These are phyloP conservation scores for Penicillium argentinense DNA, from an alignment of 495 filamentous ascomycete genomes.

Conservation along the genomic window DNA sequence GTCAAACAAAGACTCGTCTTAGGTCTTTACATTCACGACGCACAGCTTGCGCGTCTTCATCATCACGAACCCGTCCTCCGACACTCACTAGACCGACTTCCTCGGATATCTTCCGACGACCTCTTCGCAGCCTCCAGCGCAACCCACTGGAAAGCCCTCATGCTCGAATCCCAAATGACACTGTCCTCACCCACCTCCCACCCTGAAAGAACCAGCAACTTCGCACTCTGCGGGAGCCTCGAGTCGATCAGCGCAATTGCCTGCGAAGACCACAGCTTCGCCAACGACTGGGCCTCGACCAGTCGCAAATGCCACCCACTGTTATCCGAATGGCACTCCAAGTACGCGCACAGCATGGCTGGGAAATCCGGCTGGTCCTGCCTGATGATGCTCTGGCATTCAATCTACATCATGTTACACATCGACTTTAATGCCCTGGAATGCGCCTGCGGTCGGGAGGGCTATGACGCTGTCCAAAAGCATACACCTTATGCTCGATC, in stretches of 20 bases:
- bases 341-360: conserved; percentile 2
- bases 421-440: conserved; percentile 29
- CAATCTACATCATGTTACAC: conserved; percentile 26
- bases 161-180: conserved; percentile 3
- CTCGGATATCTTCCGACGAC: conserved; percentile 19
- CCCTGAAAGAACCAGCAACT: not conserved
- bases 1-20: conserved; percentile 20
- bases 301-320: conserved; percentile 1
- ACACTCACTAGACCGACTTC: conserved; percentile 11
- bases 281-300: not conserved
- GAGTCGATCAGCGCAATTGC: conserved; percentile 13
- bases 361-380: conserved; percentile 8
- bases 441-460: conserved; percentile 23
- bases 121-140: conserved; percentile 34
- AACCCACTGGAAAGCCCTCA: conserved; percentile 18
- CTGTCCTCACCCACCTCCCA: not conserved
- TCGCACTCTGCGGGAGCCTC: conserved; percentile 13
- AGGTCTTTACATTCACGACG: conserved; percentile 27
- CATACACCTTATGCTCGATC: conserved; percentile 3
- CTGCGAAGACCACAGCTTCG: conserved; percentile 2
- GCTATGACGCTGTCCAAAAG: conserved; percentile 3
- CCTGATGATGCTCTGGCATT: conserved; percentile 34
- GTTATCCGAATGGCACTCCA: conserved; percentile 9
- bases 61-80: conserved; percentile 31
- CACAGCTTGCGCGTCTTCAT: conserved; percentile 28